These are phyloP conservation scores for Botrytis fragariae DNA, from an alignment of 2,329 filamentous ascomycete genomes.

Conservation along the genomic window DNA sequence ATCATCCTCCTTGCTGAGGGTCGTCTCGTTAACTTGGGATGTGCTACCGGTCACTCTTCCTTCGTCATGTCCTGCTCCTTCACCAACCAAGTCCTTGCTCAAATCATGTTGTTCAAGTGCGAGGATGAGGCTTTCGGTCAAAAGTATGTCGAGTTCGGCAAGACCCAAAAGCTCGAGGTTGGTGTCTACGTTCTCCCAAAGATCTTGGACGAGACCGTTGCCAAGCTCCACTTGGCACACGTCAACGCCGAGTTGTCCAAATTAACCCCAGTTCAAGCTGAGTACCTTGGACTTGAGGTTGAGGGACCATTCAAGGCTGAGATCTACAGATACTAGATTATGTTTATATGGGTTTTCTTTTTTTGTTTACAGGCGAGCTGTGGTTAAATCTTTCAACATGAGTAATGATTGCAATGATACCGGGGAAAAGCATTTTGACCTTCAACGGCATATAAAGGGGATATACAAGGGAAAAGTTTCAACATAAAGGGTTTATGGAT, in stretches of 20 bases:
- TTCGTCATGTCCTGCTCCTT: constrained; percentile 99
- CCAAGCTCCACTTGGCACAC: constrained; percentile 87
- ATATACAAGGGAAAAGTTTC: constrained; percentile 38
- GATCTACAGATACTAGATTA: constrained; percentile 51
- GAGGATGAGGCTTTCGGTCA: constrained; percentile 80
- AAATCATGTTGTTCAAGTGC: constrained; percentile 97
- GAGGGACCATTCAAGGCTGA: constrained; percentile 97
- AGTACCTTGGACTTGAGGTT: constrained; percentile 83
- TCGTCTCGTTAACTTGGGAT: constrained; percentile 98
- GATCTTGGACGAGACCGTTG: constrained; percentile 98
- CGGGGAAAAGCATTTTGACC: constrained; percentile 55
- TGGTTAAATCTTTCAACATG: constrained; percentile 39
- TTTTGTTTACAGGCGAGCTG: constrained; percentile 28
- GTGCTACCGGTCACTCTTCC: constrained; percentile 97
- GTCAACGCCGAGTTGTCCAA: constrained; percentile 91
- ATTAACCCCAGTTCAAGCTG: constrained; percentile 82
- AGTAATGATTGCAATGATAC: constrained; percentile 57
- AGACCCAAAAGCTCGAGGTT: constrained; percentile 82
- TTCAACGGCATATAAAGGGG: constrained; percentile 58
- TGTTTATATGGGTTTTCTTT: constrained; percentile 24
- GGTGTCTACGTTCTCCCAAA: constrained; percentile 98
- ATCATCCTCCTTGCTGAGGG: constrained; percentile 99
- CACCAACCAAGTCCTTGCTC: constrained; percentile 99
- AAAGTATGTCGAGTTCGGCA: constrained; percentile 96
- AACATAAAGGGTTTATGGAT: constrained; percentile 37